phyloP scores from a whole-genome alignment of 768 basidiomycete species.

The Pulveroboletus sp. region DNA sequence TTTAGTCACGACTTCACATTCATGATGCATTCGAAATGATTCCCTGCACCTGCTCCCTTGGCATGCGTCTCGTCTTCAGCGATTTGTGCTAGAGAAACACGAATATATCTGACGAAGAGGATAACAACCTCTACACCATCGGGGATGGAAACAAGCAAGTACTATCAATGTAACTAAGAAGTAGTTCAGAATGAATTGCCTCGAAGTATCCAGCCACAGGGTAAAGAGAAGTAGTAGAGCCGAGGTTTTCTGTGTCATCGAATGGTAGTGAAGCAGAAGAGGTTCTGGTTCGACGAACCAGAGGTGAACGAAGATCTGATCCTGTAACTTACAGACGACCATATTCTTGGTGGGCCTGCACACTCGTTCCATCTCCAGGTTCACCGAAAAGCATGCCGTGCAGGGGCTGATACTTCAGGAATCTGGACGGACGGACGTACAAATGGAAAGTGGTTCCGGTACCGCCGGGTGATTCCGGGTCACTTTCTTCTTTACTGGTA shows the following conservation, averaged over 20 bases:
- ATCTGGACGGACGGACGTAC: slow-evolving; percentile 30
- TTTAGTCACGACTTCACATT: too few species aligned
- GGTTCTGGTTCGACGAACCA: slow-evolving; percentile 23
- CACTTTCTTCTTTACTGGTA: neutral
- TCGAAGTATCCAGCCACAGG: too few species aligned
- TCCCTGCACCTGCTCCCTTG: neutral
- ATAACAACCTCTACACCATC: slow-evolving; percentile 19
- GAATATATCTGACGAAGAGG: slow-evolving; percentile 14
- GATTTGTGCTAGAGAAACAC: slow-evolving; percentile 16
- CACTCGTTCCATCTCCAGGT: neutral
- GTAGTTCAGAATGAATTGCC: too few species aligned
- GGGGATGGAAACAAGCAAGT: slow-evolving; percentile 12
- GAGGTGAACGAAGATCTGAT: slow-evolving; percentile 19
- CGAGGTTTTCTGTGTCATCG: slow-evolving; percentile 27
- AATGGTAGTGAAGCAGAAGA: slow-evolving; percentile 29
- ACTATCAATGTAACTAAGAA: too few species aligned
- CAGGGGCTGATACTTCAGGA: slow-evolving; percentile 29
- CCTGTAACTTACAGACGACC: slow-evolving; percentile 9
- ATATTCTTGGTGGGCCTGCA: slow-evolving; percentile 7
- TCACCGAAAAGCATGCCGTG: neutral
- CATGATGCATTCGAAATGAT: neutral
- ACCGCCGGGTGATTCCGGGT: slow-evolving; percentile 21
- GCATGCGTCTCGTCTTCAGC: slow-evolving; percentile 19
- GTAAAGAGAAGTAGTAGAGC: neutral
- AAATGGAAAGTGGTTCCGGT: slow-evolving; percentile 27